These are phyloP conservation scores for Penicillium sp. DNA, from an alignment of 2,329 filamentous ascomycete species.

Conservation along the genomic window DNA sequence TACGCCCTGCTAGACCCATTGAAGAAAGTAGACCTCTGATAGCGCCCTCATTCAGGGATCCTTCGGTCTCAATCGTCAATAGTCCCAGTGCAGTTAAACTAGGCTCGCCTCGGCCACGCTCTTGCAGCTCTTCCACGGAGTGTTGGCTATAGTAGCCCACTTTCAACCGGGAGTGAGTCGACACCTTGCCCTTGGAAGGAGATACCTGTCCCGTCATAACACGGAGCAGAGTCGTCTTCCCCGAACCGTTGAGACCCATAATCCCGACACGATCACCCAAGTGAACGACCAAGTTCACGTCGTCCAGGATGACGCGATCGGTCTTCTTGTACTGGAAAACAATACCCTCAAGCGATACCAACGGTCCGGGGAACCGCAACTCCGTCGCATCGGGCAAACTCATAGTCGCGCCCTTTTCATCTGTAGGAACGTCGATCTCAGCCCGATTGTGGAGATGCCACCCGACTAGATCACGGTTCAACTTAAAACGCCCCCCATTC, in stretches of 20 bases:
- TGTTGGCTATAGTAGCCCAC: slow-evolving; percentile 80
- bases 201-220: slow-evolving; percentile 63
- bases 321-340: slow-evolving; percentile 61
- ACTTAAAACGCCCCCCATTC: slow-evolving; percentile 73
- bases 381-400: slow-evolving; percentile 64
- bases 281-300: slow-evolving; percentile 67
- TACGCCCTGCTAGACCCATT: slow-evolving; percentile 68
- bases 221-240: slow-evolving; percentile 76
- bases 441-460: slow-evolving; percentile 59
- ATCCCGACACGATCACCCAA: slow-evolving; percentile 73
- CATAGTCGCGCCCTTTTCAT: slow-evolving; percentile 59
- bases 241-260: slow-evolving; percentile 75
- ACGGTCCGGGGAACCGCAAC: slow-evolving; percentile 70
- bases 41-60: slow-evolving; percentile 63
- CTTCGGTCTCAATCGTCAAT: slow-evolving; percentile 56
- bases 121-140: slow-evolving; percentile 68
- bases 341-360: slow-evolving; percentile 70
- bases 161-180: slow-evolving; percentile 66
- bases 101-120: slow-evolving; percentile 52
- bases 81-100: slow-evolving; percentile 65
- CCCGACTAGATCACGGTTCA: slow-evolving; percentile 71
- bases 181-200: slow-evolving; percentile 62
- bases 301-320: slow-evolving; percentile 55
- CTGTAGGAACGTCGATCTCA: slow-evolving; percentile 69
- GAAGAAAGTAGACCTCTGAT: slow-evolving; percentile 65